These are phyloP conservation scores for Cladosporium sp. DNA, from an alignment of 2,329 filamentous ascomycete genomes.

Conservation along the genomic window DNA sequence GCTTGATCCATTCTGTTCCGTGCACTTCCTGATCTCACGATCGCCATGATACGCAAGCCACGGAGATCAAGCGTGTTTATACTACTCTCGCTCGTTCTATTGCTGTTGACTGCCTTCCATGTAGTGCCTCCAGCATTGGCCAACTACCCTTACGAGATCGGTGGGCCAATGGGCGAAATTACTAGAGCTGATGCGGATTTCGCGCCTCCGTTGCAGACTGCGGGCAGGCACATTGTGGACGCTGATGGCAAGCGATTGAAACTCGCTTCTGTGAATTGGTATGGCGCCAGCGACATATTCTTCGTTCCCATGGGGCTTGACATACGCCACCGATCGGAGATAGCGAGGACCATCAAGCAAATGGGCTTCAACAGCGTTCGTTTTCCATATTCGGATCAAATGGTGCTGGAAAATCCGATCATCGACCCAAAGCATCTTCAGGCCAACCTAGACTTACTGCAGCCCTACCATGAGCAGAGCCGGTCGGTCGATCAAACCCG, in stretches of 20 bases:
- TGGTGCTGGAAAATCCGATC: constrained; percentile 61
- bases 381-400: constrained; percentile 68
- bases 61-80: background rate
- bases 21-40: background rate
- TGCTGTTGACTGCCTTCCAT: background rate
- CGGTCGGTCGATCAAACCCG: constrained; percentile 13
- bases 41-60: background rate
- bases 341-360: constrained; percentile 59
- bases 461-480: constrained; percentile 25
- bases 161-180: constrained; percentile 6
- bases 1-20: background rate
- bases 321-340: constrained; percentile 60
- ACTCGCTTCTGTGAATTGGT: constrained; percentile 68
- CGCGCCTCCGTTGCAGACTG: constrained; percentile 59
- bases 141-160: constrained; percentile 6
- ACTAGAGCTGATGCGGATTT: constrained; percentile 38
- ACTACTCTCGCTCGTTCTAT: background rate
- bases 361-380: constrained; percentile 72
- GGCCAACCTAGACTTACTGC: constrained; percentile 61
- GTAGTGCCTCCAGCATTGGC: constrained; percentile 7
- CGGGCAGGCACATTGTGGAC: constrained; percentile 63
- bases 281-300: constrained; percentile 66
- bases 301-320: constrained; percentile 66
- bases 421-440: constrained; percentile 53
- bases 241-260: constrained; percentile 58